These are phyloP conservation scores for Pythium biforme DNA, from an alignment of 352 stramenopile genomes.

Conservation along the genomic window DNA sequence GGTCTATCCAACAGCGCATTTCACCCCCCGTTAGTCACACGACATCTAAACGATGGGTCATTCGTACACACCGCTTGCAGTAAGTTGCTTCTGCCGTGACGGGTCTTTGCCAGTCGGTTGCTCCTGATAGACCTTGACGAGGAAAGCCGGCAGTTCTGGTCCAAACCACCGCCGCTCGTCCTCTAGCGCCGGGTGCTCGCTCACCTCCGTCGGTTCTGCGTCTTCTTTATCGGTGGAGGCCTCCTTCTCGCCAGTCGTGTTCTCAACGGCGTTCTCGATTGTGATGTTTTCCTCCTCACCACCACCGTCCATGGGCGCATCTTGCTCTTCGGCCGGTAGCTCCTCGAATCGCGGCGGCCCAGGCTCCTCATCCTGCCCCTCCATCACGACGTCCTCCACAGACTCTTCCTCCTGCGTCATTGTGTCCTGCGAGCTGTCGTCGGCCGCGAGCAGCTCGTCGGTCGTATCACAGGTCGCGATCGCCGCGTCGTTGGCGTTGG, in stretches of 20 bases:
- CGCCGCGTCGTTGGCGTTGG: not conserved
- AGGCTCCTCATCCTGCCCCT: not conserved
- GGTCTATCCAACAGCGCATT: not conserved
- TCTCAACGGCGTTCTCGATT: not conserved
- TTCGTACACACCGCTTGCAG: not conserved
- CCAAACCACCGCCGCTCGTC: constrained; percentile 15
- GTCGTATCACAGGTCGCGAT: constrained; percentile 14
- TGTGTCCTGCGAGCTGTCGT: constrained; percentile 19
- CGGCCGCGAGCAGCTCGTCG: constrained; percentile 16
- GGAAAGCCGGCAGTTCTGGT: constrained; percentile 12
- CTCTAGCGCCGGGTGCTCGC: constrained; percentile 8
- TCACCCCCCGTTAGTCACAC: not conserved
- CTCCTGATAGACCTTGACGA: constrained; percentile 5
- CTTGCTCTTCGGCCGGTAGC: not conserved
- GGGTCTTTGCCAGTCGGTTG: no score
- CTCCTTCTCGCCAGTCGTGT: not conserved
- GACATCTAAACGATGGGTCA: no score
- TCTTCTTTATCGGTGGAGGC: no score
- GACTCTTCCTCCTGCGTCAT: not conserved
- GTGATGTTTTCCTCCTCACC: not conserved
- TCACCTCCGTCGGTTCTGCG: not conserved
- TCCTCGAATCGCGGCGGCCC: not conserved
- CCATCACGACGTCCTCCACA: constrained; percentile 9
- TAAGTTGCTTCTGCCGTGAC: not conserved
- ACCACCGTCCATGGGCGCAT: not conserved